Percentiles rank a stretch among this genome's conserved stretches.
Conservation (phyloP, 495 filamentous ascomycete genomes). For the Neurospora pannonica region DNA sequence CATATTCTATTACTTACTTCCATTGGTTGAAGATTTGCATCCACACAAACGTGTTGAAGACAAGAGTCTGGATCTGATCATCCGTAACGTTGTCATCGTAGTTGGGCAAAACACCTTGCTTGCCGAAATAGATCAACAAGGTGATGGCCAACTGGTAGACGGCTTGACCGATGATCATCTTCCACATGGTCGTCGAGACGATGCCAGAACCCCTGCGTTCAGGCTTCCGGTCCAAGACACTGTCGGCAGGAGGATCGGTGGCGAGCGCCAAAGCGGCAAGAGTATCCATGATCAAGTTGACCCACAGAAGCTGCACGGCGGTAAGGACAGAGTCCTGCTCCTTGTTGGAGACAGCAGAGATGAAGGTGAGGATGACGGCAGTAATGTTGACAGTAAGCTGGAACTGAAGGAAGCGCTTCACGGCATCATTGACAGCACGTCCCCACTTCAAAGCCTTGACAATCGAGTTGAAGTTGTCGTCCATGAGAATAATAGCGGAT, state of each 20-base stretch:
- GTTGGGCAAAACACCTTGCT: conserved; percentile 48
- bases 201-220: conserved; percentile 67
- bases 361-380: conserved; percentile 72
- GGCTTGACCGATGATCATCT: conserved; percentile 86
- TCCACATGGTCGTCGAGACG: conserved; percentile 85
- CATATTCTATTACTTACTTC: conserved; percentile 48
- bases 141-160: conserved; percentile 73
- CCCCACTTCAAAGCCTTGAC: conserved; percentile 88
- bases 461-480: conserved; percentile 83
- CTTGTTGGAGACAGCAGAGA: conserved; percentile 64
- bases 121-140: conserved; percentile 70
- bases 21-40: conserved; percentile 96
- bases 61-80: conserved; percentile 55
- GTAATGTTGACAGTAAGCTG: conserved; percentile 90
- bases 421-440: conserved; percentile 81
- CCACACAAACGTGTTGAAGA: conserved; percentile 95
- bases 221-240: conserved; percentile 75
- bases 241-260: conserved; percentile 71
- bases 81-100: conserved; percentile 17
- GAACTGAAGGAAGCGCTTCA: conserved; percentile 86
- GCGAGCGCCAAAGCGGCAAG: conserved; percentile 80
- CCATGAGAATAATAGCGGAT: conserved; percentile 83
- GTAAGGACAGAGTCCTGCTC: conserved; percentile 64
- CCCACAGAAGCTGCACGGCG: conserved; percentile 83
- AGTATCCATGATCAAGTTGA: conserved; percentile 92